These are phyloP conservation scores for Coriolopsis trogii DNA, from an alignment of 1,284 basidiomycete species.

Conservation along the genomic window DNA sequence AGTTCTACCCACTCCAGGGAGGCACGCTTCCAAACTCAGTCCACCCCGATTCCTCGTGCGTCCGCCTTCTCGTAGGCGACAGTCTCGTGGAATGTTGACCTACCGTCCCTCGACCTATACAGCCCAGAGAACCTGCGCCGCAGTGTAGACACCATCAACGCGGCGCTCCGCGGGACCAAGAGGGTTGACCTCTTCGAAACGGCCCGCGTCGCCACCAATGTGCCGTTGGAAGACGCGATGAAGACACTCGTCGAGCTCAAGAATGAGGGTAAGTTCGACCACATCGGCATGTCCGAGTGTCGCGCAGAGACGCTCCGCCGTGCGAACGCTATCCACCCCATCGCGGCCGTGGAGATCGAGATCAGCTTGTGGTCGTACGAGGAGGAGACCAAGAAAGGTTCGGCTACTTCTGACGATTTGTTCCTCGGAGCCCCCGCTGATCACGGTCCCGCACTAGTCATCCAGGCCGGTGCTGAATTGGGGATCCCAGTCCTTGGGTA, in stretches of 20 bases:
- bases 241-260: conserved; percentile 16
- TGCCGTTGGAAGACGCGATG: conserved; percentile 34
- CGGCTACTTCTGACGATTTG: too few species aligned
- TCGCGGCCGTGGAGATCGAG: conserved; percentile 54
- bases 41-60: conserved; percentile 34
- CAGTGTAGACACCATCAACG: conserved; percentile 42
- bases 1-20: conserved; percentile 40
- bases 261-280: conserved; percentile 34
- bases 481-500: conserved; percentile 57
- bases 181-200: conserved; percentile 47
- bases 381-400: conserved; percentile 46
- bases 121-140: conserved; percentile 44
- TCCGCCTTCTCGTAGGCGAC: too few species aligned
- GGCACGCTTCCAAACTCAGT: conserved; percentile 30
- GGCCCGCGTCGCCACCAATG: conserved; percentile 37
- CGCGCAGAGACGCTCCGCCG: conserved; percentile 49
- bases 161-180: conserved; percentile 43
- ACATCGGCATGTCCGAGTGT: conserved; percentile 53
- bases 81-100: conserved; percentile 23
- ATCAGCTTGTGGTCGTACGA: conserved; percentile 54
- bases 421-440: too few species aligned
- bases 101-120: too few species aligned
- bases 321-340: conserved; percentile 40
- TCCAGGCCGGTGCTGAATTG: conserved; percentile 43
- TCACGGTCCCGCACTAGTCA: conserved; percentile 30